Percentiles rank a stretch among this genome's conserved stretches.
Conservation (phyloP, 2,329 filamentous ascomycete genomes). For the Elsinoe australis region DNA sequence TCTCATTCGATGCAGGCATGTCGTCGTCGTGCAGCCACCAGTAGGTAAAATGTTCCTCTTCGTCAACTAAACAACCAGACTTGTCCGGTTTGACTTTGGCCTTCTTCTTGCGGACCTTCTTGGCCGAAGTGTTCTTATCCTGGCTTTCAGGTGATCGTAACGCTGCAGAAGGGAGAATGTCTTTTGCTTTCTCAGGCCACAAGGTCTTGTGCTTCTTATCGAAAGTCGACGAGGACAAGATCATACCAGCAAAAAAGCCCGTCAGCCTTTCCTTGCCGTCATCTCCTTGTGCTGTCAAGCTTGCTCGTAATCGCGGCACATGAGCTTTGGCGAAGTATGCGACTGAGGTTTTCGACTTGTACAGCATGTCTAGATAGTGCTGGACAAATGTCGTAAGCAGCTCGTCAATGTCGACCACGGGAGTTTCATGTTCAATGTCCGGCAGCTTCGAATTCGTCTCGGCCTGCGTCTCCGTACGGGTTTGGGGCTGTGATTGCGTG, state of each 20-base stretch:
- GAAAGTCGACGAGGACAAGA: slow-evolving; percentile 45
- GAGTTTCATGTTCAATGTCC: background rate
- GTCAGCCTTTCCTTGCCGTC: slow-evolving; percentile 56
- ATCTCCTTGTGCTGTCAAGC: slow-evolving; percentile 58
- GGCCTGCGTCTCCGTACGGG: no score
- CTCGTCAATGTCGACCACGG: slow-evolving; percentile 25
- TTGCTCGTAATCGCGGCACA: slow-evolving; percentile 63
- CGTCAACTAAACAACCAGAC: slow-evolving; percentile 59
- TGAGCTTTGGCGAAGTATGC: slow-evolving; percentile 81
- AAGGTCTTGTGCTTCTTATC: slow-evolving; percentile 76
- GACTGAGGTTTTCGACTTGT: slow-evolving; percentile 57
- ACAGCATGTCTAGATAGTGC: slow-evolving; percentile 40
- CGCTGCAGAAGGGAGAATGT: slow-evolving; percentile 45
- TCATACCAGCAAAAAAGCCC: slow-evolving; percentile 52
- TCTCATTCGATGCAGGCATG: slow-evolving; percentile 39
- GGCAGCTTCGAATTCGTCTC: no score
- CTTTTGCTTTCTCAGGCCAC: slow-evolving; percentile 52
- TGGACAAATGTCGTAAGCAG: slow-evolving; percentile 45
- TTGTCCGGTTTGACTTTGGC: slow-evolving; percentile 53
- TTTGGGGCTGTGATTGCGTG: no score
- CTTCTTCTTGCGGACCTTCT: slow-evolving; percentile 53
- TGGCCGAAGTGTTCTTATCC: slow-evolving; percentile 16
- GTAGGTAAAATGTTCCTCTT: slow-evolving; percentile 55
- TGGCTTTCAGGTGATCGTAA: slow-evolving; percentile 27
- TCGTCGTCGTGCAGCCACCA: slow-evolving; percentile 63